Percentiles rank a stretch among this genome's conserved stretches.
phyloP scores from a whole-genome alignment of 2,329 filamentous ascomycete genomes.

The Cercospora berteroae region DNA sequence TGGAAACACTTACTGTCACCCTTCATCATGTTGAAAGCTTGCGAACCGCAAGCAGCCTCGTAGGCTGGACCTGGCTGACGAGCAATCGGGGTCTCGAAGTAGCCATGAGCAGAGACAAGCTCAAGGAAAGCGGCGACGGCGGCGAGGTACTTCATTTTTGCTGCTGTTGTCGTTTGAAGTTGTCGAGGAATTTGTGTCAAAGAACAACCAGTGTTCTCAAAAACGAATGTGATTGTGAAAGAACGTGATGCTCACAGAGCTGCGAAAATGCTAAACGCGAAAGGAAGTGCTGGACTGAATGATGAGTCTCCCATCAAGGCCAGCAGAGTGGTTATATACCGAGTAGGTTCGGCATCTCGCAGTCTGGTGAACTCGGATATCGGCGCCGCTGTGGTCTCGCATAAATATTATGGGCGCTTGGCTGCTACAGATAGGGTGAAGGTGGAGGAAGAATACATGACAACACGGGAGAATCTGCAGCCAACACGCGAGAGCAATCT shows the following conservation, averaged over 20 bases:
- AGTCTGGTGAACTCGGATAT: not conserved
- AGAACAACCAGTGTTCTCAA: constrained; percentile 18
- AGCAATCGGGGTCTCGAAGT: constrained; percentile 49
- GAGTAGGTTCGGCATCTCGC: not conserved
- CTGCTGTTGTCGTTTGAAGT: not conserved
- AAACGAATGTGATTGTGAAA: constrained; percentile 17
- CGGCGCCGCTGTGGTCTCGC: constrained; percentile 10
- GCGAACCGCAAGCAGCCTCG: constrained; percentile 53
- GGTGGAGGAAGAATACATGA: not conserved
- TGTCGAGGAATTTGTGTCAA: not conserved
- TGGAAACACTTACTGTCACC: constrained; percentile 42
- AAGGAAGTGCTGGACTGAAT: not conserved
- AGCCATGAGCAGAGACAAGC: constrained; percentile 55
- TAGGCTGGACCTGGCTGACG: constrained; percentile 54
- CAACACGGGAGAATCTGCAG: not conserved
- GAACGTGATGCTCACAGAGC: constrained; percentile 23
- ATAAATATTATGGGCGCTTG: constrained; percentile 13
- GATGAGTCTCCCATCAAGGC: not conserved
- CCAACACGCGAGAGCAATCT: not conserved
- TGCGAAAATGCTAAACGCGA: not conserved
- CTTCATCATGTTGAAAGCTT: constrained; percentile 54
- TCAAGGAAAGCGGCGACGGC: constrained; percentile 46
- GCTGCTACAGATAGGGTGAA: not conserved
- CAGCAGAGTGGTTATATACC: not conserved
- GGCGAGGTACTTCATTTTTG: constrained; percentile 34